Evolutionary conservation across 306 rosid genomes (phyloP).

Genomic region (Crotalaria pallida): DNA sequence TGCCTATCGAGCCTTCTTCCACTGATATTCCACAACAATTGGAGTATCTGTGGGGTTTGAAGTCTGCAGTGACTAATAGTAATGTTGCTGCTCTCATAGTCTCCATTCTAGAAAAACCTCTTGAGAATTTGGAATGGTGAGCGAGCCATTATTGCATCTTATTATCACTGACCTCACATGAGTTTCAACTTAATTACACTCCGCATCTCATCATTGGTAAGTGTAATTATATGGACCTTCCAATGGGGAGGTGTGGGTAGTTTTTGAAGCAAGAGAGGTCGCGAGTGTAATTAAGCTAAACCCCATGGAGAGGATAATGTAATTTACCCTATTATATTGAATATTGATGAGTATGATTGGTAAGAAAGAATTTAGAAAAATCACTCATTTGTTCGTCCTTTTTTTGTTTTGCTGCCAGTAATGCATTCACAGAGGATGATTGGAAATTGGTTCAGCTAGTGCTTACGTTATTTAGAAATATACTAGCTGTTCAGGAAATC

Average conservation of each 20-base stretch:
- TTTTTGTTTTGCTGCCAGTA: constrained; percentile 37
- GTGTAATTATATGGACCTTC: too few relatives aligned
- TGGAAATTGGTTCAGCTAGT: constrained; percentile 93
- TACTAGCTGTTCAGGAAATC: constrained; percentile 83
- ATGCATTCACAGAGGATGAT: constrained; percentile 82
- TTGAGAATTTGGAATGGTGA: constrained; percentile 87
- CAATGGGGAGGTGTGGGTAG: too few relatives aligned
- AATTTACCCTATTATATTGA: not conserved
- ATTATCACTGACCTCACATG: not conserved
- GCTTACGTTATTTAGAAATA: constrained; percentile 74
- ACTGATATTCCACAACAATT: constrained; percentile 65
- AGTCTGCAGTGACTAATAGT: constrained; percentile 63
- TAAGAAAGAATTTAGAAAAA: not conserved
- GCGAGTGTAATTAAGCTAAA: too few relatives aligned
- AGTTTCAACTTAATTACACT: too few relatives aligned
- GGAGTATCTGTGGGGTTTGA: constrained; percentile 80
- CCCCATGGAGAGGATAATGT: too few relatives aligned
- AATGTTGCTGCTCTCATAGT: constrained; percentile 54
- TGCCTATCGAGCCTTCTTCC: constrained; percentile 83
- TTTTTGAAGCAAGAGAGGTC: too few relatives aligned
- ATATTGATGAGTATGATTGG: not conserved
- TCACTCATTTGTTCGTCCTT: not conserved
- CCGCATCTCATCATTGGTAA: too few relatives aligned
- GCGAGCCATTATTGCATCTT: constrained; percentile 14
- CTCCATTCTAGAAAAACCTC: constrained; percentile 67